Conservation (phyloP, 2,329 filamentous ascomycete genomes). For the Zopfia rhizophila region DNA sequence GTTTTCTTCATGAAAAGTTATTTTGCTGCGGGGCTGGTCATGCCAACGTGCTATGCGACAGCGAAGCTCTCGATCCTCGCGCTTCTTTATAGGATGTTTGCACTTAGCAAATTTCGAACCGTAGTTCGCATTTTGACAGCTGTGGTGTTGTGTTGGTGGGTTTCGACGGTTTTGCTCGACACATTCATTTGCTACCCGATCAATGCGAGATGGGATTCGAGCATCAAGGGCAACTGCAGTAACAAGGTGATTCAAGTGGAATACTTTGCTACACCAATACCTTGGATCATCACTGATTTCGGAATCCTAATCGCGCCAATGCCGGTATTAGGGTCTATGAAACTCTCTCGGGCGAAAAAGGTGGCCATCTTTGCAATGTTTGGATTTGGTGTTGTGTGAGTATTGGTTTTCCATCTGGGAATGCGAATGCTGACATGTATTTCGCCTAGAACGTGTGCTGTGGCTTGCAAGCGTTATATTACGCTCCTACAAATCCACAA, state of each 20-base stretch:
- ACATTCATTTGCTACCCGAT: slow-evolving; percentile 13
- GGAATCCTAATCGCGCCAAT: slow-evolving; percentile 8
- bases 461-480: slow-evolving; percentile 14
- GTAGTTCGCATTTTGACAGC: slow-evolving; percentile 5
- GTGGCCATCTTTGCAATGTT: slow-evolving; percentile 8
- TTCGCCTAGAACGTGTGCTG: slow-evolving; percentile 7
- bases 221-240: slow-evolving; percentile 8
- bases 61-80: slow-evolving; percentile 14
- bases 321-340: slow-evolving; percentile 7
- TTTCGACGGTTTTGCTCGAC: slow-evolving; percentile 6
- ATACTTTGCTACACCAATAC: slow-evolving; percentile 2
- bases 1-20: slow-evolving; percentile 11
- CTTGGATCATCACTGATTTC: slow-evolving; percentile 13
- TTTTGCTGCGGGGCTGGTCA: slow-evolving; percentile 6
- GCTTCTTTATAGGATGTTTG: slow-evolving; percentile 12
- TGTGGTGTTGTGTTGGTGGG: slow-evolving; percentile 7
- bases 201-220: slow-evolving; percentile 10
- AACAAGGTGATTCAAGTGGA: slow-evolving; percentile 1
- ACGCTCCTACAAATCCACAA: slow-evolving; percentile 1
- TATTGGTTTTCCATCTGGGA: neutral
- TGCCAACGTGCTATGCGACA: slow-evolving; percentile 14
- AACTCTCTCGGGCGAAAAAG: slow-evolving; percentile 7
- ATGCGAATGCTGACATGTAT: neutral
- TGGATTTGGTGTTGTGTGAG: slow-evolving; percentile 14
- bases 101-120: slow-evolving; percentile 5